Base-by-base conservation (phyloP, 352 stramenopile species). In the Poterioochromonas sp. region DNA sequence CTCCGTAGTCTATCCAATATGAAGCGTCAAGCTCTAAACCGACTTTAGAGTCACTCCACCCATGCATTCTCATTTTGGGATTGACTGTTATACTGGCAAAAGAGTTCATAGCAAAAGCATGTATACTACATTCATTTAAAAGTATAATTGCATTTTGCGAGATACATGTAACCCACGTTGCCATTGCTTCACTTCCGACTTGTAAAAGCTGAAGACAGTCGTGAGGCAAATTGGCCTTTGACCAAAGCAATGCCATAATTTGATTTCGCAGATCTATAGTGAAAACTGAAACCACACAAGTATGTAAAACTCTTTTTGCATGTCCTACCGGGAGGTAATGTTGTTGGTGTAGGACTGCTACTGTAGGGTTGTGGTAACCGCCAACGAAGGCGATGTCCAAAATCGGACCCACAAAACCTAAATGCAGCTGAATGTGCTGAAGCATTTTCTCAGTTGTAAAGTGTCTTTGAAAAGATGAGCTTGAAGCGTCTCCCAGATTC, bases 1-100 rank as follows among this genome's bases (percentile, higher is more conserved):
- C 15, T 58, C 47, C 47, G 26, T 58, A 58, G 15, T 41, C 11
- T 47, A 71, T 22, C 62, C 62, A 71, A 2, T 71, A 29, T 29
- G 62, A 71, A 5, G 12, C 62, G 41, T 29, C 62, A 41, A 71
- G 62, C 20, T 47, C 34, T 29, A 71, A 22, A 12, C 62, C 62
- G 11, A 43, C 34, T 32, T 65, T 22, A 15, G 8, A 32, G 11
- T 32, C n/a, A 39, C 5, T 32, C 62, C 62, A 71, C 26, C 11
- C 11, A 8, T 47, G 5, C 15, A 71, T 8, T 26, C 29, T 18
- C 5, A 71, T 43, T 32, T 29, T 40, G 15, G 35, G 2, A 18
- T n/a, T 58, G 3, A 74, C 65, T 15, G 65, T 74, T 12, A 35
- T 34, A 18, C 3, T 20, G 3, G 65, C 65, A 54, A 74, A 74